A percentile compares a stretch with the other conserved stretches of the same genome.
phyloP scores from a whole-genome alignment of 2,329 filamentous ascomycete species.

The Fusarium ramigenum region DNA sequence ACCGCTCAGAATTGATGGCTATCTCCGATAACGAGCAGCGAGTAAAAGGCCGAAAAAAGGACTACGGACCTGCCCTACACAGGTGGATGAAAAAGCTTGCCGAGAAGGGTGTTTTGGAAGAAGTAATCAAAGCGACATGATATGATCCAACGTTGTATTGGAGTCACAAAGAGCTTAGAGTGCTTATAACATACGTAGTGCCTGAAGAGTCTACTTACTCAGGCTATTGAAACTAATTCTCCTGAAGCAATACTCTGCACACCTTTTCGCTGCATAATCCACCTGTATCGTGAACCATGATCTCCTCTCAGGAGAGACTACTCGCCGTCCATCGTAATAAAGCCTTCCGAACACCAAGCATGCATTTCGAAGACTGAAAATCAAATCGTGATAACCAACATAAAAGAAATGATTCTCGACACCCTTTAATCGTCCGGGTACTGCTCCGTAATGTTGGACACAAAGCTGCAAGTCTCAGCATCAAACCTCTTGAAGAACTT shows the following conservation, averaged over 20 bases:
- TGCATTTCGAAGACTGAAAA: constrained; percentile 1
- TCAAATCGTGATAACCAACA: background rate
- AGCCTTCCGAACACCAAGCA: constrained; percentile 2
- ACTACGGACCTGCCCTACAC: constrained; percentile 76
- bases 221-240: constrained; percentile 12
- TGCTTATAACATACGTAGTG: background rate
- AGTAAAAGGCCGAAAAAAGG: constrained; percentile 66
- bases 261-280: background rate
- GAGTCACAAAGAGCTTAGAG: background rate
- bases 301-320: background rate
- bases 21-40: constrained; percentile 61
- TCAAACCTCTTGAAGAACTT: constrained; percentile 92
- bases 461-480: constrained; percentile 69
- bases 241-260: background rate
- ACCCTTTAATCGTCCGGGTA: constrained; percentile 82
- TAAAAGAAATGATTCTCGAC: background rate
- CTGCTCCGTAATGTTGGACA: constrained; percentile 82
- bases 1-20: constrained; percentile 57
- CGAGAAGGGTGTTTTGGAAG: constrained; percentile 68
- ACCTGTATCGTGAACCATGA: background rate
- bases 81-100: constrained; percentile 75
- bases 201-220: background rate
- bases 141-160: background rate
- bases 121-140: constrained; percentile 45
- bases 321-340: background rate